These are phyloP conservation scores for Phalaenopsis equestris DNA, from an alignment of 106 monocot genomes.

Conservation along the genomic window DNA sequence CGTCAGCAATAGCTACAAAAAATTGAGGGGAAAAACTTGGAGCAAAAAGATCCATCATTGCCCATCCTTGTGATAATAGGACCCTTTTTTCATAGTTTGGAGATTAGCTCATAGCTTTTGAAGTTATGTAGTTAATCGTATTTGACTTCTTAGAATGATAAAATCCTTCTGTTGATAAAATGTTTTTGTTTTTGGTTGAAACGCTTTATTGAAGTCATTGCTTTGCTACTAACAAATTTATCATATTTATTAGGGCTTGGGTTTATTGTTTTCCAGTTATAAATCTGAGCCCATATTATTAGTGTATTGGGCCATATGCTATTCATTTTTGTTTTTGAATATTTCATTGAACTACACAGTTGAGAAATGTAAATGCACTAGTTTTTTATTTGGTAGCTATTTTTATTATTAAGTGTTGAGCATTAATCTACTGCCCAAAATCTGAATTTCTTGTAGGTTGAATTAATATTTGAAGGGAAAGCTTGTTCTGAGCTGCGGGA, in stretches of 20 bases:
- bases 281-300: background rate
- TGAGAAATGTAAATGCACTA: background rate
- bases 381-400: background rate
- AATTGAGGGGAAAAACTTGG: background rate
- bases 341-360: background rate
- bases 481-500: constrained; percentile 64
- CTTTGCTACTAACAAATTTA: background rate
- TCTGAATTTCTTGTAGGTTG: constrained; percentile 42
- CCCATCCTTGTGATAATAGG: background rate
- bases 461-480: constrained; percentile 82
- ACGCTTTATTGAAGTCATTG: background rate
- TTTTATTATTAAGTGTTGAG: background rate
- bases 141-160: background rate
- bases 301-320: background rate
- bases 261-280: background rate
- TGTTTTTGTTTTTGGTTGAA: background rate
- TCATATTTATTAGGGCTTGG: background rate
- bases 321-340: background rate
- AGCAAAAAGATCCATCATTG: background rate
- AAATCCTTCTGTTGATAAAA: background rate
- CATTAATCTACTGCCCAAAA: background rate
- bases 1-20: no score
- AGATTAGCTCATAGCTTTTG: background rate
- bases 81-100: background rate
- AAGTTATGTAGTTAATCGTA: background rate